phyloP scores from a whole-genome alignment of 1,284 basidiomycete genomes.

The Earliella scabrosa region DNA sequence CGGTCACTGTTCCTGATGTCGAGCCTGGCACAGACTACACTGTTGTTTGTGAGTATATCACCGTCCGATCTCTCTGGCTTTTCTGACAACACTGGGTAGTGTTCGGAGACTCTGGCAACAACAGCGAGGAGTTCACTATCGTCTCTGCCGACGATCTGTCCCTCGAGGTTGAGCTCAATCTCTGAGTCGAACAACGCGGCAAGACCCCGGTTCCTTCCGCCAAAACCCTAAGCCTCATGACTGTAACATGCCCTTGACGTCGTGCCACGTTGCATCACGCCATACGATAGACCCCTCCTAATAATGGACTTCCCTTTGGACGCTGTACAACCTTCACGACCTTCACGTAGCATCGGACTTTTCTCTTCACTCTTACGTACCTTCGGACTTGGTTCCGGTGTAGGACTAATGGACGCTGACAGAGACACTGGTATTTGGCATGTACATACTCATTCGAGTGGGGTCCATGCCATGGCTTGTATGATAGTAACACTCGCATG shows the following conservation, averaged over 20 bases:
- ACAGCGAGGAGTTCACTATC: conserved; percentile 37
- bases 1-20: conserved; percentile 38
- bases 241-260: conserved; percentile 17
- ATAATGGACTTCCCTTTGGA: conserved; percentile 16
- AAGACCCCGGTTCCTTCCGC: neutral
- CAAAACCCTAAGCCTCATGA: conserved; percentile 8
- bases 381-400: neutral
- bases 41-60: conserved; percentile 36
- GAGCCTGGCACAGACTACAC: conserved; percentile 31
- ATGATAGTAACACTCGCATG: no score
- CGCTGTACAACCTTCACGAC: neutral
- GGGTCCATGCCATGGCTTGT: no score
- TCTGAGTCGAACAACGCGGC: no score
- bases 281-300: conserved; percentile 4
- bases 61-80: no score
- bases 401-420: neutral
- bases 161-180: neutral
- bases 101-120: conserved; percentile 42
- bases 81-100: conserved; percentile 26
- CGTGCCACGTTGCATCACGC: conserved; percentile 7
- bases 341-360: conserved; percentile 8
- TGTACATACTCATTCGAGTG: no score
- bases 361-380: neutral
- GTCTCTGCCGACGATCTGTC: neutral
- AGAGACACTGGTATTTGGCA: no score